These are phyloP conservation scores for Colletotrichum siamense DNA, from an alignment of 2,329 filamentous ascomycete species.

Conservation along the genomic window DNA sequence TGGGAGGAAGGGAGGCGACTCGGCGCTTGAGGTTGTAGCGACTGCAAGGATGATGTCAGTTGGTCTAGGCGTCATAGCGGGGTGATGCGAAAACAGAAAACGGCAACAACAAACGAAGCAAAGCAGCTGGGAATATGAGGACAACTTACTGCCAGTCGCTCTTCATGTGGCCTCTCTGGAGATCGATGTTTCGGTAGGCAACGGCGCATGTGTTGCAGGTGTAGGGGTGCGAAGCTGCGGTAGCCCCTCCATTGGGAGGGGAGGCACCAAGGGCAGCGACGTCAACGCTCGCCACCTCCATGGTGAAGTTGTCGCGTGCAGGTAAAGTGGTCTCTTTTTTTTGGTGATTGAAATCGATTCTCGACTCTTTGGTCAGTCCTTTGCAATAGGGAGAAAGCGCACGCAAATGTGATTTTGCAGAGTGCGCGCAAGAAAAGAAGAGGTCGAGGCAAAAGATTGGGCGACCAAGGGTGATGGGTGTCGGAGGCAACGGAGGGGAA, in stretches of 20 bases:
- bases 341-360: background rate
- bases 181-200: constrained; percentile 90
- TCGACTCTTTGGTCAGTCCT: background rate
- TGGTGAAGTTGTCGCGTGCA: constrained; percentile 32
- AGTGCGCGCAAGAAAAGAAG: background rate
- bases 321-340: background rate
- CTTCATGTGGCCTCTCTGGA: constrained; percentile 96
- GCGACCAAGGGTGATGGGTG: background rate
- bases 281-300: constrained; percentile 47
- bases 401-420: background rate
- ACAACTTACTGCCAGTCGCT: constrained; percentile 93
- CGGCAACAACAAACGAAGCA: background rate
- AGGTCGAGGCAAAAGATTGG: background rate
- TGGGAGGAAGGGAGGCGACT: constrained; percentile 87
- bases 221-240: constrained; percentile 75
- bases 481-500: constrained; percentile 18
- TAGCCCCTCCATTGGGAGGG: constrained; percentile 33
- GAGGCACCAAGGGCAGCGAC: constrained; percentile 20
- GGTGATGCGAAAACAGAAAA: background rate
- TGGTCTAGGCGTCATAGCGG: background rate
- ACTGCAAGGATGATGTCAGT: constrained; percentile 47
- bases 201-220: constrained; percentile 99
- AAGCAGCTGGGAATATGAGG: background rate
- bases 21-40: constrained; percentile 96
- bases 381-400: background rate